Base-by-base conservation (phyloP, 1,284 basidiomycete genomes). In the Naganishia sp. region DNA sequence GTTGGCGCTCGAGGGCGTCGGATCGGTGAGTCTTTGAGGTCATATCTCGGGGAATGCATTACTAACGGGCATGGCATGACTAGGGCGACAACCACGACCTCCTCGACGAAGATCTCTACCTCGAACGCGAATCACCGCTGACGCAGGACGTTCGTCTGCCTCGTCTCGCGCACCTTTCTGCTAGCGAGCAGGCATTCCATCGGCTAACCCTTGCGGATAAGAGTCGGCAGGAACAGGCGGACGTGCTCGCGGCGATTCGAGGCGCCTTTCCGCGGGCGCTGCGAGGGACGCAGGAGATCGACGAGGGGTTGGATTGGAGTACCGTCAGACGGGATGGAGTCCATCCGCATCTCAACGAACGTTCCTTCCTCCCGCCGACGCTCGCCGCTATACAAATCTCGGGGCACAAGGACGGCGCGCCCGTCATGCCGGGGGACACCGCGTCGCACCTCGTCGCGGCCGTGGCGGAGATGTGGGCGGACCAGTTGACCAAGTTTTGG, bases 1-100 rank as follows among this genome's bases (percentile, higher is more conserved):
- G 49, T 68, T 80, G 3, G 73, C 72, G 4, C 52, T 79, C 9
- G 77, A 79, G 54, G 74, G 73, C 5, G 62, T 73, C 17, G 71
- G 72, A 4, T 71, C 75, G 41, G 75, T 75, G 0, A 76, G 75
- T 55, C 28, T 28, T 28, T 28, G 28, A 1, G 28, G 5, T 28
- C 28, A 28, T 28, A 2, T 28, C 28, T 28, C 28, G 3, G 2
- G 28, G 28, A 28, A 28, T 5, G 28, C 28, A 5, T 1, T 5
- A 28, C 28, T 28, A 3, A 28, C 28, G 28, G 3, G 28, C 3
- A 28, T 28, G 28, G 28, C 2, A 28, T 5, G n/a, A 28, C 28
- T 28, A 67, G 61, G 66, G 66, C 6, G 63, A 60, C 45, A 57
- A 61, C 21, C 43, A 54, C 17, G 61, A 65, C 46, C 57, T 60